Conservation (phyloP, 495 filamentous ascomycete genomes). For the Tetracladium setigerum region DNA sequence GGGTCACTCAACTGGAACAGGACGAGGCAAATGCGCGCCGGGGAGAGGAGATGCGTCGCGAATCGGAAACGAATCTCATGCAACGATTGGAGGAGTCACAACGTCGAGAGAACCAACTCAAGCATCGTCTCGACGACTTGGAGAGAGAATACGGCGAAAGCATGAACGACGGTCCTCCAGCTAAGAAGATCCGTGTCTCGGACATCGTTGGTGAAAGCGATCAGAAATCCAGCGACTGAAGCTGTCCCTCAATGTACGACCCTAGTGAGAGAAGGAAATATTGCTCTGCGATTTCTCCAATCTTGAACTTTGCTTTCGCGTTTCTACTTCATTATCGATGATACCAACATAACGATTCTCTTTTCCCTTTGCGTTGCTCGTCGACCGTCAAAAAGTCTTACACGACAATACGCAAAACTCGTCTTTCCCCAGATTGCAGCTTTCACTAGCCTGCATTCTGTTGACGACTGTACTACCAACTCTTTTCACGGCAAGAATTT, state of each 20-base stretch:
- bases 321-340: slow-evolving; percentile 17
- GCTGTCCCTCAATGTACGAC: neutral
- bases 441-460: too few species aligned
- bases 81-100: slow-evolving; percentile 67
- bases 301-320: neutral
- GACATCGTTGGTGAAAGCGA: slow-evolving; percentile 28
- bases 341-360: slow-evolving; percentile 21
- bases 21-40: slow-evolving; percentile 61
- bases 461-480: too few species aligned
- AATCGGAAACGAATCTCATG: slow-evolving; percentile 51
- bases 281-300: neutral
- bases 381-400: neutral
- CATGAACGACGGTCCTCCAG: slow-evolving; percentile 20
- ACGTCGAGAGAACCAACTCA: slow-evolving; percentile 73
- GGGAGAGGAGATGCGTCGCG: slow-evolving; percentile 43
- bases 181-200: slow-evolving; percentile 29
- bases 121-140: slow-evolving; percentile 71
- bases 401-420: too few species aligned
- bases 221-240: neutral
- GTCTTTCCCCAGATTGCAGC: too few species aligned
- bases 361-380: neutral
- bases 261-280: neutral
- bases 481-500: too few species aligned
- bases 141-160: slow-evolving; percentile 53
- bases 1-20: slow-evolving; percentile 78